Percentiles rank a stretch among this genome's conserved stretches.
These are phyloP conservation scores for Raddia guianensis DNA, from an alignment of 176 grass and related monocot genomes.

Conservation along the genomic window DNA sequence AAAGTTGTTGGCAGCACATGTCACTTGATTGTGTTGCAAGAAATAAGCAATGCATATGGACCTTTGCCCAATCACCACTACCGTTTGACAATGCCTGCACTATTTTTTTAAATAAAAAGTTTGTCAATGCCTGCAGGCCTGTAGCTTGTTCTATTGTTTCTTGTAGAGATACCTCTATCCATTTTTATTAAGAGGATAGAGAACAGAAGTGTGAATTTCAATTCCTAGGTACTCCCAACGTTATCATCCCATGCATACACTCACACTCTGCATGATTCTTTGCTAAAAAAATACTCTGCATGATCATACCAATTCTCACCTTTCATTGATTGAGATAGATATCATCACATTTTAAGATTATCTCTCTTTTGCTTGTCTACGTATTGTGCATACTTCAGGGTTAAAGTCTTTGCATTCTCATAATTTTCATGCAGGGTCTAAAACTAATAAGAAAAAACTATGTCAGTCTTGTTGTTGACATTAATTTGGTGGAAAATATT, in stretches of 20 bases:
- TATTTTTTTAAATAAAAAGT: no score
- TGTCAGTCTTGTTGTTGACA: neutral
- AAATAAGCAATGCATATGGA: neutral
- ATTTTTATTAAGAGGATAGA: constrained; percentile 9
- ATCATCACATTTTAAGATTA: neutral
- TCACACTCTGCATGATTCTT: neutral
- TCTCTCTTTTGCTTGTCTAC: neutral
- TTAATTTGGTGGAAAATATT: neutral
- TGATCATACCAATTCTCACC: neutral
- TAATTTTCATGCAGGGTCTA: constrained; percentile 12
- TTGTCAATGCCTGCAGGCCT: constrained; percentile 19
- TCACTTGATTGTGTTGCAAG: constrained; percentile 16
- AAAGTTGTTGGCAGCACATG: neutral
- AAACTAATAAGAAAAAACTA: neutral
- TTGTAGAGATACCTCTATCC: neutral
- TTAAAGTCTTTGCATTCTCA: neutral
- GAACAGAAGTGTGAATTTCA: neutral
- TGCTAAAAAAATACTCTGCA: neutral
- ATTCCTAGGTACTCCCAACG: neutral
- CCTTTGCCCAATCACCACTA: neutral
- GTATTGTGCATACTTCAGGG: neutral
- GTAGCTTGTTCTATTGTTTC: constrained; percentile 19
- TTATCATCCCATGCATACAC: neutral
- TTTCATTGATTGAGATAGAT: constrained; percentile 7
- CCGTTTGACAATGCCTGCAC: constrained; percentile 13